A percentile compares a stretch with the other conserved stretches of the same genome.
Conservation (phyloP, 2,329 filamentous ascomycete species). For the Penicillium psychrosexuale region DNA sequence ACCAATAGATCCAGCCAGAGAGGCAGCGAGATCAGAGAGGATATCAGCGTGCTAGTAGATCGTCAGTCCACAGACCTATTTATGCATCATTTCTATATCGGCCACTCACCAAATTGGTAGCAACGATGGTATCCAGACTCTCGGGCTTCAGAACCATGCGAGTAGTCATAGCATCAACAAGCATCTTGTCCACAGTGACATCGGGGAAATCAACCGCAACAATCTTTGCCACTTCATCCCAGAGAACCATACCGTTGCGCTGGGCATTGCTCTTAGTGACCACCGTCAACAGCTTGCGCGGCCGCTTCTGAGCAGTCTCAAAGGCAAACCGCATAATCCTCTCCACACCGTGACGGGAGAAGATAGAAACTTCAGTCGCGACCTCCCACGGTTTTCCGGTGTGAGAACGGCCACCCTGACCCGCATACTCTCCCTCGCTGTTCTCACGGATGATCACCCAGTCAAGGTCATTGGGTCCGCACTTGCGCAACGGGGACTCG, state of each 20-base stretch:
- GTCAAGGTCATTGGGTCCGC: constrained; percentile 57
- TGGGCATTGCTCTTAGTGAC: constrained; percentile 67
- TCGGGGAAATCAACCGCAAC: constrained; percentile 59
- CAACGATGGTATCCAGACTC: constrained; percentile 61
- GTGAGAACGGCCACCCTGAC: constrained; percentile 62
- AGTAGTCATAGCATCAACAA: constrained; percentile 65
- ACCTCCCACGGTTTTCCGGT: constrained; percentile 57
- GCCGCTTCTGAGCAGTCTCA: constrained; percentile 56
- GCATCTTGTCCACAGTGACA: constrained; percentile 62
- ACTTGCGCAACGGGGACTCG: constrained; percentile 55
- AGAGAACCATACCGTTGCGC: constrained; percentile 65
- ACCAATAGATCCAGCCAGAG: constrained; percentile 67
- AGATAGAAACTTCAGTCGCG: constrained; percentile 62
- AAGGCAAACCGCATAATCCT: constrained; percentile 63
- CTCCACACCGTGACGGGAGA: constrained; percentile 59
- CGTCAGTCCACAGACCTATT: constrained; percentile 15
- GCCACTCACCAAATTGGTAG: constrained; percentile 52
- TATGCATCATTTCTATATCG: neutral
- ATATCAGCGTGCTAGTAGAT: constrained; percentile 57
- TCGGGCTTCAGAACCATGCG: constrained; percentile 61
- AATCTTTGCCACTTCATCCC: constrained; percentile 60
- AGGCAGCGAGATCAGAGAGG: constrained; percentile 67
- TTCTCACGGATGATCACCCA: constrained; percentile 68
- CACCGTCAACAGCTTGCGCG: constrained; percentile 58
- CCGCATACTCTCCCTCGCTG: constrained; percentile 64